These are phyloP conservation scores for Entomortierella parvispora DNA, from an alignment of 192 early-diverging fungal genomes.

Conservation along the genomic window DNA sequence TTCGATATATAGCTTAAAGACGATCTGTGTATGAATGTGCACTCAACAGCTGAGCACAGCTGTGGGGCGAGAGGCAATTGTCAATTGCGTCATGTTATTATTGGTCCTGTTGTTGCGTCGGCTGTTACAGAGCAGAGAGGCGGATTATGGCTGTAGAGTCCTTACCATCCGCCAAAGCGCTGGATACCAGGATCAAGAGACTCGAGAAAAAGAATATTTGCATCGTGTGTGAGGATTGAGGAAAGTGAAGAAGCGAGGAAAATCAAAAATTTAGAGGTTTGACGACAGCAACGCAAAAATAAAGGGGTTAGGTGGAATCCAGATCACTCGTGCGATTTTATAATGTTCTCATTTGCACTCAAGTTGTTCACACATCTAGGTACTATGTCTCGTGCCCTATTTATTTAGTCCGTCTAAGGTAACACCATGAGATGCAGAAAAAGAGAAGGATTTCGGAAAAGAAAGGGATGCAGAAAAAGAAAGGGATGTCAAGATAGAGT, in stretches of 20 bases:
- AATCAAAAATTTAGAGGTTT: background rate
- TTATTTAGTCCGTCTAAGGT: no score
- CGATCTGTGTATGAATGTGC: background rate
- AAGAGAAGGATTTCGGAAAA: no score
- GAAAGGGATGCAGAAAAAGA: no score
- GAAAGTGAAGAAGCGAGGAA: background rate
- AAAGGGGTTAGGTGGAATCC: conserved; percentile 4
- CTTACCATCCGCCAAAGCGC: conserved; percentile 8
- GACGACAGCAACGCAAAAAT: background rate
- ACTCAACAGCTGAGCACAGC: no score
- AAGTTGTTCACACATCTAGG: no score
- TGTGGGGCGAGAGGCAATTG: no score
- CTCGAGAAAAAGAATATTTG: background rate
- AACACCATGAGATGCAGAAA: no score
- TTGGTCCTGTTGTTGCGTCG: background rate
- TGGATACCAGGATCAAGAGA: conserved; percentile 9
- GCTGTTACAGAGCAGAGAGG: background rate
- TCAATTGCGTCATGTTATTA: no score
- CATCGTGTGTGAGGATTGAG: background rate
- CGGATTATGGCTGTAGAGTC: background rate
- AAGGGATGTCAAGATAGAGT: no score
- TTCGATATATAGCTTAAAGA: conserved; percentile 2
- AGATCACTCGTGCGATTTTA: conserved; percentile 4
- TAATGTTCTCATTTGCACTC: conserved; percentile 5
- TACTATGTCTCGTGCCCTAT: no score